Percentiles rank a stretch among this genome's conserved stretches.
These are phyloP conservation scores for Aspergillus fructus DNA, from an alignment of 2,329 filamentous ascomycete species.

Conservation along the genomic window DNA sequence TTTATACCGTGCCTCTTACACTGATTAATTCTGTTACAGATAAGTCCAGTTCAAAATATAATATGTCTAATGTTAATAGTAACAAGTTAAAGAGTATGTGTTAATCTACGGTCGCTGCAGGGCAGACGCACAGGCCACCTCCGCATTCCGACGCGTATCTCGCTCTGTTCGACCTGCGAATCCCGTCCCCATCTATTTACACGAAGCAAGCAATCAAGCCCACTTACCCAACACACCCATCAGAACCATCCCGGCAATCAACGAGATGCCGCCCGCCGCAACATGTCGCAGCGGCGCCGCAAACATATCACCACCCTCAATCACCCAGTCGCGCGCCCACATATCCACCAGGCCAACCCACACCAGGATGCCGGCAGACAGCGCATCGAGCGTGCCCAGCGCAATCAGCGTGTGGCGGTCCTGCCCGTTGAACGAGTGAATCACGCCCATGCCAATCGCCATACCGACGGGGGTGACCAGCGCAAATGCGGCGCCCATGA, in stretches of 20 bases:
- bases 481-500: conserved; percentile 65
- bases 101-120: no score
- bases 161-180: no score
- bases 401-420: conserved; percentile 67
- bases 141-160: no score
- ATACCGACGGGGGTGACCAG: conserved; percentile 75
- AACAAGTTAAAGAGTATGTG: no score
- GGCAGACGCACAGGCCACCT: no score
- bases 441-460: conserved; percentile 73
- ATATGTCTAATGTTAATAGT: no score
- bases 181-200: background rate
- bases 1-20: no score
- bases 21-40: no score
- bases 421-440: conserved; percentile 71
- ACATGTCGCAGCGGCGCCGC: conserved; percentile 53
- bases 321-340: conserved; percentile 73
- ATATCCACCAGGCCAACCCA: conserved; percentile 81
- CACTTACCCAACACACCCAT: conserved; percentile 77
- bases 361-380: conserved; percentile 73
- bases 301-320: conserved; percentile 57
- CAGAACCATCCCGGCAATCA: conserved; percentile 62
- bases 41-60: no score
- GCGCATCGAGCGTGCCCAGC: conserved; percentile 70
- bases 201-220: conserved; percentile 50
- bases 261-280: conserved; percentile 49